A percentile compares a stretch with the other conserved stretches of the same genome.
Conservation (phyloP, 805 yeast species). For the Maudiozyma turicensis region DNA sequence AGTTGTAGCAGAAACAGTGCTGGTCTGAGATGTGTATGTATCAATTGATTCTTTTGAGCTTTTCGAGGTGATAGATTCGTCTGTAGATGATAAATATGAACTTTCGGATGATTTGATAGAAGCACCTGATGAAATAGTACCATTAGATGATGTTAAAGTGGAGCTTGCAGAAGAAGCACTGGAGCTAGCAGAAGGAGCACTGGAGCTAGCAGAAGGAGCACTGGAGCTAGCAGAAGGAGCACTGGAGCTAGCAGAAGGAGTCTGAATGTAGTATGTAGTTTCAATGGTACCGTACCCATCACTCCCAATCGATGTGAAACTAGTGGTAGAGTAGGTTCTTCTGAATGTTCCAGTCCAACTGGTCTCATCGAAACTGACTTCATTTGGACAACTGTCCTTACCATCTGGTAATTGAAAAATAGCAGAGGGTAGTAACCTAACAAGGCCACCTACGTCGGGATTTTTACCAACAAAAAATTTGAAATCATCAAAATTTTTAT, state of each 20-base stretch:
- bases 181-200: not conserved
- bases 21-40: too few relatives aligned
- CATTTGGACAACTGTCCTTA: not conserved
- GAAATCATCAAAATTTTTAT: constrained; percentile 4
- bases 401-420: not conserved
- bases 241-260: not conserved
- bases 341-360: not conserved
- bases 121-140: too few relatives aligned
- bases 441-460: too few relatives aligned
- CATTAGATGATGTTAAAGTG: too few relatives aligned
- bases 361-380: not conserved
- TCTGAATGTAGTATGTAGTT: constrained; percentile 18
- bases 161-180: not conserved
- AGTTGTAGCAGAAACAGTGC: too few relatives aligned
- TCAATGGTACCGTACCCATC: constrained; percentile 6
- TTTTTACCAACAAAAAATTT: not conserved
- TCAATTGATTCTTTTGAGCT: too few relatives aligned
- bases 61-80: too few relatives aligned
- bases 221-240: too few relatives aligned
- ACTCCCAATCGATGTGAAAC: constrained; percentile 6
- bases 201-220: too few relatives aligned
- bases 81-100: too few relatives aligned
- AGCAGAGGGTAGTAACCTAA: too few relatives aligned
- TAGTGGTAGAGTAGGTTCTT: constrained; percentile 6
- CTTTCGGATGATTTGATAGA: too few relatives aligned